These are phyloP conservation scores for Rhodotorula taiwanensis DNA, from an alignment of 768 basidiomycete genomes.

Conservation along the genomic window DNA sequence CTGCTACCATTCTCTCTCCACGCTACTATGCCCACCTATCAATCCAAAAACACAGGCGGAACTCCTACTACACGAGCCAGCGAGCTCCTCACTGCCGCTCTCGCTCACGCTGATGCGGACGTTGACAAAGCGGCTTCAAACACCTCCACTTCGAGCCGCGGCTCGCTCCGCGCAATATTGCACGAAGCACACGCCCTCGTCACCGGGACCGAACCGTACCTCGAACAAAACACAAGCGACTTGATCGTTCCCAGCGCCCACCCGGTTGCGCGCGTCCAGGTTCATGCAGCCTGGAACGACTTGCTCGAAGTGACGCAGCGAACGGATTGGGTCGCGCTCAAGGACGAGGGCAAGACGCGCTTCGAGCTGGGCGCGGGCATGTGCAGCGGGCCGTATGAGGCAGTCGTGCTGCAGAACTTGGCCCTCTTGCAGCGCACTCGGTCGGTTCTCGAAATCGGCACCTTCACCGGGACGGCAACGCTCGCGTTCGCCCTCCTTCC, in stretches of 20 bases:
- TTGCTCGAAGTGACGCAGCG: conserved; percentile 24
- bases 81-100: background rate
- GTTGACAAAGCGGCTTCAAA: background rate
- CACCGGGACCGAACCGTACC: conserved; percentile 24
- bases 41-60: background rate
- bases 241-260: conserved; percentile 20
- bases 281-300: too few relatives aligned
- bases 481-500: conserved; percentile 46
- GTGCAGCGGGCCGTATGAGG: too few relatives aligned
- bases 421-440: too few relatives aligned
- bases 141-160: too few relatives aligned
- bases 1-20: too few relatives aligned
- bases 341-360: conserved; percentile 14
- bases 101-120: background rate
- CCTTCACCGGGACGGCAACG: conserved; percentile 33
- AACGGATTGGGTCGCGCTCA: conserved; percentile 28
- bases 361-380: conserved; percentile 18
- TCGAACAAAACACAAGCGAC: conserved; percentile 27
- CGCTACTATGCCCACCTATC: conserved; percentile 3
- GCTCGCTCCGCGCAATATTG: conserved; percentile 3
- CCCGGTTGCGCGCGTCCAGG: too few relatives aligned
- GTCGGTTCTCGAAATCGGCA: too few relatives aligned
- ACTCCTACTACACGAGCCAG: conserved; percentile 10
- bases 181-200: conserved; percentile 23
- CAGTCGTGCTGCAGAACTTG: too few relatives aligned